Conservation (phyloP, 257 asterid genomes). For the Vinca minor region DNA sequence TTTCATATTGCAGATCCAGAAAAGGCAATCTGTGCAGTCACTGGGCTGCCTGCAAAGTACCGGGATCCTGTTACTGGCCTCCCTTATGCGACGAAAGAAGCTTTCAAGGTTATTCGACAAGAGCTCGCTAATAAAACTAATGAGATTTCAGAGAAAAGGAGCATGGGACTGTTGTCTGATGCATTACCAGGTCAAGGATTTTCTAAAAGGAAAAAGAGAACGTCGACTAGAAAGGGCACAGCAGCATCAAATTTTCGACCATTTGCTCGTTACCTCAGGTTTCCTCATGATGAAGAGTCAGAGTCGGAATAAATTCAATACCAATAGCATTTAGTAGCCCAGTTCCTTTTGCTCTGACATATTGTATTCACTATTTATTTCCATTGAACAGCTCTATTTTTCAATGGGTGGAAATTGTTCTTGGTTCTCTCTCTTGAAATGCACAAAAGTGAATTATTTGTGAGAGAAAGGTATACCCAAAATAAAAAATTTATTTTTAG, state of each 20-base stretch:
- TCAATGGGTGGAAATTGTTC: too few relatives aligned
- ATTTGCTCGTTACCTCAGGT: slow-evolving; percentile 48
- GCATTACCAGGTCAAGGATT: slow-evolving; percentile 50
- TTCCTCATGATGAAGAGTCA: slow-evolving; percentile 53
- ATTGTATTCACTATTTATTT: too few relatives aligned
- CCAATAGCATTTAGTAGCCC: too few relatives aligned
- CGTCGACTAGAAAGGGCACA: slow-evolving; percentile 32
- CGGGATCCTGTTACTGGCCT: slow-evolving; percentile 83
- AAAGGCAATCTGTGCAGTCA: slow-evolving; percentile 70
- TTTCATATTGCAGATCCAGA: slow-evolving; percentile 59
- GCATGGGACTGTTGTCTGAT: slow-evolving; percentile 41
- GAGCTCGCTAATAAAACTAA: slow-evolving; percentile 41
- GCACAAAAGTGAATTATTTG: too few relatives aligned
- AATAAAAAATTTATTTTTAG: too few relatives aligned
- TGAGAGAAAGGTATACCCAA: too few relatives aligned
- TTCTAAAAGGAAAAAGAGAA: slow-evolving; percentile 50
- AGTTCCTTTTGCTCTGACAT: too few relatives aligned
- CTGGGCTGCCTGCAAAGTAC: slow-evolving; percentile 86
- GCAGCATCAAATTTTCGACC: slow-evolving; percentile 33
- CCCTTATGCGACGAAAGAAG: slow-evolving; percentile 95
- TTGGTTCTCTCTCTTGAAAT: too few relatives aligned
- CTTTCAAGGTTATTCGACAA: slow-evolving; percentile 73
- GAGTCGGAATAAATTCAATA: slow-evolving; percentile 34
- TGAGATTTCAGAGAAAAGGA: slow-evolving; percentile 29
- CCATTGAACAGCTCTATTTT: too few relatives aligned